Evolutionary conservation across 805 yeast genomes (phyloP).

Genomic region (Metschnikowia continentalis): DNA sequence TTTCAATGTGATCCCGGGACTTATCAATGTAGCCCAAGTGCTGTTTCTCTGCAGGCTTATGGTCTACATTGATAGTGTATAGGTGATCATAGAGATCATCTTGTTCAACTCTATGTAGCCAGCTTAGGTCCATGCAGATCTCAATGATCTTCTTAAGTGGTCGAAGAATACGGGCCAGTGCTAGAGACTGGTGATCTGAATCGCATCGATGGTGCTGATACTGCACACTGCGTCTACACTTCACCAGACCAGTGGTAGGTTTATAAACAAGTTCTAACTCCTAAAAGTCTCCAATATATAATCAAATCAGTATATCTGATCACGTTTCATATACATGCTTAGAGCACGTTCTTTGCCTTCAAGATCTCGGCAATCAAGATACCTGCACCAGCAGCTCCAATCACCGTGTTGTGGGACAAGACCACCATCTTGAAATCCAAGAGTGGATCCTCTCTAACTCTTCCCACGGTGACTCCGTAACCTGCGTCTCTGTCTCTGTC

Average conservation of each 20-base stretch:
- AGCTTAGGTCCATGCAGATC: not conserved
- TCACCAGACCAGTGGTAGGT: not conserved
- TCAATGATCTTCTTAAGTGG: not conserved
- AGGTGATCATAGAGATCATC: constrained; percentile 29
- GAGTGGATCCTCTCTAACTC: constrained; percentile 89
- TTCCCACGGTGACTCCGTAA: constrained; percentile 90
- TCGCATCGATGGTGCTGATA: not conserved
- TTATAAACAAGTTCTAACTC: not conserved
- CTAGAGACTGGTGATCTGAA: not conserved
- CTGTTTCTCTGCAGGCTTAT: constrained; percentile 23
- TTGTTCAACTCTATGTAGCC: constrained; percentile 3
- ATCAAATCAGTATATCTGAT: not conserved
- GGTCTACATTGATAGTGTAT: constrained; percentile 28
- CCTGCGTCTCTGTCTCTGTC: constrained; percentile 95
- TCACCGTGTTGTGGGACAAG: constrained; percentile 93
- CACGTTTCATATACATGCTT: constrained; percentile 10
- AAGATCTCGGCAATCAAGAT: constrained; percentile 90
- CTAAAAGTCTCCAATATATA: not conserved
- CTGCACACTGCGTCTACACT: not conserved
- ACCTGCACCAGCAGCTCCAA: constrained; percentile 99
- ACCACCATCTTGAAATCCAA: constrained; percentile 95
- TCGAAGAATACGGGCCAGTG: not conserved
- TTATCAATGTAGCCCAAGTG: constrained; percentile 37
- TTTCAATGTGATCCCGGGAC: constrained; percentile 18
- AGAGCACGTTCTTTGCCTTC: constrained; percentile 70